Evolutionary conservation across 208 protist genomes (phyloP), one percentile per base, ranked within the genome.

Genomic region (Trypanosomatidae sp.): DNA sequence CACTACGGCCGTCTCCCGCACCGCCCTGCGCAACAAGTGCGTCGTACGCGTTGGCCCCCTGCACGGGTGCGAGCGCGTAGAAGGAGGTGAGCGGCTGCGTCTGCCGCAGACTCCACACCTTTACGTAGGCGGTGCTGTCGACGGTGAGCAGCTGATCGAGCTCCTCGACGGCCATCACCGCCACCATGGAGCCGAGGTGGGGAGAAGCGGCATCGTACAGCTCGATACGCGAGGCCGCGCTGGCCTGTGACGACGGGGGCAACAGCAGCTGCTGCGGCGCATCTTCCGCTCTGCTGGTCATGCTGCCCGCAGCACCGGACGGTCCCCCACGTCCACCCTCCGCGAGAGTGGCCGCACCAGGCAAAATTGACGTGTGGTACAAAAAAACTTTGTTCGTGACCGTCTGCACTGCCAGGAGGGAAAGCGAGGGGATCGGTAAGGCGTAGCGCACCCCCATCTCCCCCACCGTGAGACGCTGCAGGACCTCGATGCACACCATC

Each of bases 121-220:
- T 95, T 58, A 86, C 82, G 71, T 86, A 87, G 10, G 84, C 86
- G 62, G 80, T 91, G 49, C 72, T 78, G 74, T 92, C 90, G 12
- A 86, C 70, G 13, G 90, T 86, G 49, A 91, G 85, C 5, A 95
- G 49, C 74, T 95, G 90, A 25, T 91, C 86, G 15, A 95, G 74
- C 47, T 78, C 77, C 36, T 91, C 83, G 68, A 88, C 87, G 25
- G 89, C 84, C 36, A 82, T 77, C 28, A 92, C 70, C 3, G 83
- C 60, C 39, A 90, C 80, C 73, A 95, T 87, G 43, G 66, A 71
- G 60, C 83, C 83, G 56, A 88, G 88, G 70, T 95, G 90, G 19
- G 90, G 86, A 13, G 86, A 77, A 3, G 83, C 62, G 1, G 90
- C 85, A 60, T 95, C 90, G 75, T 90, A 91, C 44, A 95, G 74